Conservation (phyloP, 306 rosid species). For the Gastrolobium villosum region DNA sequence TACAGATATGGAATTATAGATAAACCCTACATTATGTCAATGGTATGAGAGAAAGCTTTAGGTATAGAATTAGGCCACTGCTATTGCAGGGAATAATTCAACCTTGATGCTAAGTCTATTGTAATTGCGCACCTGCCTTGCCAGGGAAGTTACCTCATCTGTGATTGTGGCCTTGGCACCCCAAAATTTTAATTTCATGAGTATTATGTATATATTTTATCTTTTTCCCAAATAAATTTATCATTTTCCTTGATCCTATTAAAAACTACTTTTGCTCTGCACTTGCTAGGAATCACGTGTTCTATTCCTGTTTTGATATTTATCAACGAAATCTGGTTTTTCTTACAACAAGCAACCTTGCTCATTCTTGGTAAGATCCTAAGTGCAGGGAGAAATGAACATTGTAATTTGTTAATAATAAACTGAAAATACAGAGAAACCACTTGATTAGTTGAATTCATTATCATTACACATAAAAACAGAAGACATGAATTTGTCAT, state of each 20-base stretch:
- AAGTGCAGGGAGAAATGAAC: background rate
- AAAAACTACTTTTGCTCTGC: background rate
- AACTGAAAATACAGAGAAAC: background rate
- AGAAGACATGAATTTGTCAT: background rate
- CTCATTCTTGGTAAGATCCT: background rate
- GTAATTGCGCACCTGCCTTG: background rate
- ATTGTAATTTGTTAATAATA: background rate
- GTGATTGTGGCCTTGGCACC: background rate
- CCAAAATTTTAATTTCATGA: conserved; percentile 10
- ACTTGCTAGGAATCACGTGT: background rate
- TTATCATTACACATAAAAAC: background rate
- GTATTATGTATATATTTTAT: no score
- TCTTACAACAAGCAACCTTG: background rate
- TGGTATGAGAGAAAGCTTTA: no score
- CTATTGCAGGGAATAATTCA: background rate
- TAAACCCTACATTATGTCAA: no score
- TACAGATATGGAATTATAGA: background rate
- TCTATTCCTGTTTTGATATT: conserved; percentile 1
- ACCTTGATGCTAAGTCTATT: background rate
- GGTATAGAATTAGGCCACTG: no score
- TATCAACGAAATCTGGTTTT: conserved; percentile 14
- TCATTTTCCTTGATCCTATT: background rate
- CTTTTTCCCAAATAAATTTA: background rate
- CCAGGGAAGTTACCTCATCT: background rate
- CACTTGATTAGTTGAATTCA: conserved; percentile 7